Evolutionary conservation across 768 basidiomycete species (phyloP), one percentile per base, ranked within the genome.

Genomic region (Dentipellis sp.): DNA sequence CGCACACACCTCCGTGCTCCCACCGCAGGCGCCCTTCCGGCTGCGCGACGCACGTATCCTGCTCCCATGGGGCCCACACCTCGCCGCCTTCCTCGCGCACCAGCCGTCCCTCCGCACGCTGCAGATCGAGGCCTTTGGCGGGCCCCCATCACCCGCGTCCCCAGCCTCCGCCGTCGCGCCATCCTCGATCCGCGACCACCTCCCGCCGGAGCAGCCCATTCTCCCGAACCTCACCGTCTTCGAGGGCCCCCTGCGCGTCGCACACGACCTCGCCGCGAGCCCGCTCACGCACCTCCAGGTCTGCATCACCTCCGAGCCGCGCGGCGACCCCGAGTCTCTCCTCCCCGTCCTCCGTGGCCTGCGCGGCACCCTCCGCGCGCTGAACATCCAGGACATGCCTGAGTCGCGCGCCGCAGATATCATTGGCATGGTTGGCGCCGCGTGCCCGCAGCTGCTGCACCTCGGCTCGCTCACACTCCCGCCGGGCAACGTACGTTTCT

Each of bases 41-140:
- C 74, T 83, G 21, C 67, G 64, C 48, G 79, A 83, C 47, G 73
- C 75, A 4, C 73, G 69, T 22, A 63, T 83, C n/a, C 69, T 71
- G 47, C 71, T 82, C 50, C 59, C 67, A 6, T 84, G 81, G 80
- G 78, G 81, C 60, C 46, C 57, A 0, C 64, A 74, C 49, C 54
- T 78, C 9, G 72, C 75, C 53, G 67, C 68, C 14, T 85, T 84
- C 66, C 68, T 84, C 29, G 68, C 75, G 54, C 66, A 64, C 51
- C 81, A 83, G 63, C 65, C 63, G 11, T 67, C 72, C 34, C 68
- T 84, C 38, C 70, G 64, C 52, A 59, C 56, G 10, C 67, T 83
- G 46, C 71, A 74, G 47, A 65, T 64, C 3, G n/a, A 55, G 10
- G 60, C 66, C 47, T 17, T 50, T 1, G 19, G 53, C 10, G 64